Conservation (phyloP, 345 rosid species). For the Eutrema heterophyllum region DNA sequence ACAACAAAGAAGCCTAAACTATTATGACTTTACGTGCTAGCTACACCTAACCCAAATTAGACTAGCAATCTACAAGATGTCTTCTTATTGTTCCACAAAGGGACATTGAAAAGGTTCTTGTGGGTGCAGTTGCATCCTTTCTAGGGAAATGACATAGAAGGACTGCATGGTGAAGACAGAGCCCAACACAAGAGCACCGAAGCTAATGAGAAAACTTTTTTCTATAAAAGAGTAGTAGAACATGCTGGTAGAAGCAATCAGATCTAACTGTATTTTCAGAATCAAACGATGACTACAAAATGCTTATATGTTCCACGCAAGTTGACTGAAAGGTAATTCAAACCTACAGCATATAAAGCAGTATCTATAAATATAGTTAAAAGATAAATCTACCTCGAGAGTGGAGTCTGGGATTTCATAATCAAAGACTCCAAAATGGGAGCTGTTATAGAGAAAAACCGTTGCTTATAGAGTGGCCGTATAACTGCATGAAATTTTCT, state of each 20-base stretch:
- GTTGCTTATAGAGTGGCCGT: slow-evolving; percentile 91
- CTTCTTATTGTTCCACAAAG: not conserved
- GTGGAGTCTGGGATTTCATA: slow-evolving; percentile 41
- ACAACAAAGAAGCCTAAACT: not conserved
- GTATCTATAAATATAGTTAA: not conserved
- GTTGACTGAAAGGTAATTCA: not conserved
- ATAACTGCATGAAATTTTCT: slow-evolving; percentile 64
- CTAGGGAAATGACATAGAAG: not conserved
- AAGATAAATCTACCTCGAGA: slow-evolving; percentile 43
- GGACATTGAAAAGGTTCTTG: not conserved
- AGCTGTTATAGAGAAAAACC: slow-evolving; percentile 61
- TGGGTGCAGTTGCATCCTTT: not conserved
- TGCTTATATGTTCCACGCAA: not conserved
- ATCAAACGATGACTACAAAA: not conserved
- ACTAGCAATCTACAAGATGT: not conserved
- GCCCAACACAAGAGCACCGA: not conserved
- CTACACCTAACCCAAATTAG: not conserved
- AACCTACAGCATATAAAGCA: not conserved
- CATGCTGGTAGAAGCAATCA: not conserved
- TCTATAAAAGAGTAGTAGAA: not conserved
- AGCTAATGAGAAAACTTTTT: not conserved
- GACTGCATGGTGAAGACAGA: not conserved
- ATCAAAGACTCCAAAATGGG: slow-evolving; percentile 68
- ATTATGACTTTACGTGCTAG: not conserved
- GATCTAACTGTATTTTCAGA: not conserved